Evolutionary conservation across 441 rosid species (phyloP).

Genomic region (Croton setiger): DNA sequence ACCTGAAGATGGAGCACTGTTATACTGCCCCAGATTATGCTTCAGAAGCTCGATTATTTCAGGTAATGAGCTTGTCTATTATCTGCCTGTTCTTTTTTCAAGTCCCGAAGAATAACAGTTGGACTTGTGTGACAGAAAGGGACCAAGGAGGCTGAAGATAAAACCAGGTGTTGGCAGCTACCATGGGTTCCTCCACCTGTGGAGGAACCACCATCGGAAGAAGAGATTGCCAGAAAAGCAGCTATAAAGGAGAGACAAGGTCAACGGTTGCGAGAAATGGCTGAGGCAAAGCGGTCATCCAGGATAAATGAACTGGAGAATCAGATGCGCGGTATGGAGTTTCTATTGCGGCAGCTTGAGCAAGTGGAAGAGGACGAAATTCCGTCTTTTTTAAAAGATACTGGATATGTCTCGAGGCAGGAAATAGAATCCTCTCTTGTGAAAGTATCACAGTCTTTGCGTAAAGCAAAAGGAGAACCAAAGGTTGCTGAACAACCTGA

Average conservation of each 20-base stretch:
- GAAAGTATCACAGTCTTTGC: conserved; percentile 62
- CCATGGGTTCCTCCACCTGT: conserved; percentile 87
- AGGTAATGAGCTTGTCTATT: conserved; percentile 40
- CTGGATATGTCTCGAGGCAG: conserved; percentile 77
- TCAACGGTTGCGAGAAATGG: conserved; percentile 96
- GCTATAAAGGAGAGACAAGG: conserved; percentile 89
- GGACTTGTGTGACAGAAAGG: conserved; percentile 57
- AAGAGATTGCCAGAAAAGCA: conserved; percentile 94
- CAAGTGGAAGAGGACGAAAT: conserved; percentile 60
- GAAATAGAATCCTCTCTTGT: conserved; percentile 65
- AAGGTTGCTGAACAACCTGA: conserved; percentile 64
- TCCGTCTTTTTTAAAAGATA: conserved; percentile 64
- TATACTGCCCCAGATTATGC: conserved; percentile 72
- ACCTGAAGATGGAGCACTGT: conserved; percentile 91
- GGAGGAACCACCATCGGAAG: conserved; percentile 93
- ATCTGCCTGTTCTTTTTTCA: conserved; percentile 11
- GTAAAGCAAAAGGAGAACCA: conserved; percentile 84
- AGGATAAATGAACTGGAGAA: conserved; percentile 82
- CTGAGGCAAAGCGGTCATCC: conserved; percentile 84
- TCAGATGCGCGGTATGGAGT: conserved; percentile 68
- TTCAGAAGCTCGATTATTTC: conserved; percentile 65
- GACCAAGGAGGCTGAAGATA: conserved; percentile 79
- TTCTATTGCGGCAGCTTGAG: conserved; percentile 78
- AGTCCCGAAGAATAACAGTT: conserved; percentile 16
- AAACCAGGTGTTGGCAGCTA: conserved; percentile 88